Conservation (phyloP, 2,329 filamentous ascomycete species). For the Aspergillus persii region DNA sequence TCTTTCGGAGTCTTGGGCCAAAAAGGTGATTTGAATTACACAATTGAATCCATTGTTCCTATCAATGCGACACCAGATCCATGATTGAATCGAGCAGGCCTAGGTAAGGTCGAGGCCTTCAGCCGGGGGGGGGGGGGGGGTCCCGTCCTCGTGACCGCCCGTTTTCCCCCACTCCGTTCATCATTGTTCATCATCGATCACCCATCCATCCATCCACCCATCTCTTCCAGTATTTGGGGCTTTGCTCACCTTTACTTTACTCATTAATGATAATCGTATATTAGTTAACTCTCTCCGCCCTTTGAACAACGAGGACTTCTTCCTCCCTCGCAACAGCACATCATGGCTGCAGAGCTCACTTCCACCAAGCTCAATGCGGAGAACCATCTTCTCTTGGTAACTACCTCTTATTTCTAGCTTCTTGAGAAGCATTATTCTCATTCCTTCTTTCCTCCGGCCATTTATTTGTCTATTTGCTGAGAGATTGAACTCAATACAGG, state of each 20-base stretch:
- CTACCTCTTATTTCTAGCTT: slow-evolving; percentile 3
- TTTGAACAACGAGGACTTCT: too few relatives aligned
- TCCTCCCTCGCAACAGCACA: not conserved
- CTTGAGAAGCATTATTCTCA: not conserved
- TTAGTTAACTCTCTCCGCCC: too few relatives aligned
- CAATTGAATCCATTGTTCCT: slow-evolving; percentile 14
- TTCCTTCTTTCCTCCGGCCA: too few relatives aligned
- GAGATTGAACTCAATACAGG: slow-evolving; percentile 50
- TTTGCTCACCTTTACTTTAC: not conserved
- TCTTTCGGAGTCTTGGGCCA: slow-evolving; percentile 39
- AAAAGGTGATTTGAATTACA: slow-evolving; percentile 36
- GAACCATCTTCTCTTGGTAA: slow-evolving; percentile 50
- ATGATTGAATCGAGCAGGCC: not conserved
- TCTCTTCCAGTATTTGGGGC: not conserved
- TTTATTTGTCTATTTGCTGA: not conserved
- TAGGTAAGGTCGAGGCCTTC: too few relatives aligned
- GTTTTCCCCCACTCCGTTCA: not conserved
- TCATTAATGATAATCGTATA: too few relatives aligned
- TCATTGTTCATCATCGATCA: not conserved
- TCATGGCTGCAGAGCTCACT: slow-evolving; percentile 44
- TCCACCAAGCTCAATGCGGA: slow-evolving; percentile 51
- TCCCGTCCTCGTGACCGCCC: not conserved
- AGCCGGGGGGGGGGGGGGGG: too few relatives aligned
- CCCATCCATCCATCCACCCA: not conserved
- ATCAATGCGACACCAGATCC: not conserved